Conservation (phyloP, 2,329 filamentous ascomycete genomes). For the Cercospora brassicicola region DNA sequence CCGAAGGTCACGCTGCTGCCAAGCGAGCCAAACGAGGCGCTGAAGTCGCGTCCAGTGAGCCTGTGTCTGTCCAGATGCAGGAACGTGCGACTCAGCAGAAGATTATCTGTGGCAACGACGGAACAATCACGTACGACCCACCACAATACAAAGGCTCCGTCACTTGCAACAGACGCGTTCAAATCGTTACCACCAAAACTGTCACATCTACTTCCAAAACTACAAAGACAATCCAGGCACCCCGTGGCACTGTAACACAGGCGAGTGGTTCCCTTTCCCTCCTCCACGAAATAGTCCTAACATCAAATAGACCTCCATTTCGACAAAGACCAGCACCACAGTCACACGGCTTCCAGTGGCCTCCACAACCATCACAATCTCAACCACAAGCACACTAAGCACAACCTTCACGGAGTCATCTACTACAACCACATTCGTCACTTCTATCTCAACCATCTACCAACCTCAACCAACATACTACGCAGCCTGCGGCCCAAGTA, state of each 20-base stretch:
- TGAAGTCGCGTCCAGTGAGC: neutral
- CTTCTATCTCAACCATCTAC: constrained; percentile 14
- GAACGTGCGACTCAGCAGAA: constrained; percentile 14
- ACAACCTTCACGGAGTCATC: constrained; percentile 15
- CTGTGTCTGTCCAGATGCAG: constrained; percentile 1
- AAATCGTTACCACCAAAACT: constrained; percentile 18
- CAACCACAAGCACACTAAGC: constrained; percentile 15
- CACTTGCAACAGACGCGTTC: constrained; percentile 17
- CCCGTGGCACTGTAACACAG: constrained; percentile 11
- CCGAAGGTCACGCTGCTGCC: constrained; percentile 12
- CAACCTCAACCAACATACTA: constrained; percentile 22
- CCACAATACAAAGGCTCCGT: constrained; percentile 19
- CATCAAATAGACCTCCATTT: constrained; percentile 10
- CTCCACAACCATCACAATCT: constrained; percentile 16
- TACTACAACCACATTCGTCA: constrained; percentile 7
- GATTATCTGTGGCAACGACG: constrained; percentile 19
- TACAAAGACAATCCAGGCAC: constrained; percentile 18
- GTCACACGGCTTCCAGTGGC: constrained; percentile 14
- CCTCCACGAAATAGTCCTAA: neutral
- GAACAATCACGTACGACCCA: constrained; percentile 18
- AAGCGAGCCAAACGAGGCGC: constrained; percentile 6
- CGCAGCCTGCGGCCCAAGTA: constrained; percentile 17
- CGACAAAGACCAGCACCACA: constrained; percentile 14
- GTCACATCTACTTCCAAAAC: constrained; percentile 11
- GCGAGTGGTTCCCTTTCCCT: constrained; percentile 1